These are phyloP conservation scores for Grifola frondosa DNA, from an alignment of 1,284 basidiomycete species.

Conservation along the genomic window DNA sequence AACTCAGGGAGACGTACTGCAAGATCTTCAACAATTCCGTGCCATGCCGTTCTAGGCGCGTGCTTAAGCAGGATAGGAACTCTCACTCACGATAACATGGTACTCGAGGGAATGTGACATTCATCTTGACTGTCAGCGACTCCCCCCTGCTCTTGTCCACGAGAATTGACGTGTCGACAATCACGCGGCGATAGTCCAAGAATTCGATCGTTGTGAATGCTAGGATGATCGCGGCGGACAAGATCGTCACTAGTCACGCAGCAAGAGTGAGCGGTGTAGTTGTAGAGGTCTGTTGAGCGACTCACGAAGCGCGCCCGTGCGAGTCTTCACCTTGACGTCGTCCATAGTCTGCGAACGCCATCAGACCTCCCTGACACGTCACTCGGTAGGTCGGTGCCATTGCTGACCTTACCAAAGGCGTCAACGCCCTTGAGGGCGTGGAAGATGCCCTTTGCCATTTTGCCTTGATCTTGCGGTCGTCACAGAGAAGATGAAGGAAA, in stretches of 20 bases:
- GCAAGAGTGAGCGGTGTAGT: neutral
- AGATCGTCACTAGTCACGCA: constrained; percentile 73
- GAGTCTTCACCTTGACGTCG: constrained; percentile 96
- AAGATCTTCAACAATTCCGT: neutral
- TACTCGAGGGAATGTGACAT: constrained; percentile 94
- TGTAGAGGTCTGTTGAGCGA: constrained; percentile 17
- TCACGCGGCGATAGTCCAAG: constrained; percentile 89
- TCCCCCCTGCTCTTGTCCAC: constrained; percentile 95
- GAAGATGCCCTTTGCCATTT: constrained; percentile 71
- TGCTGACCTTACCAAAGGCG: constrained; percentile 92
- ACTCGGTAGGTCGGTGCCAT: constrained; percentile 1
- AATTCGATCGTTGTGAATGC: constrained; percentile 93
- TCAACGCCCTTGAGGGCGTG: constrained; percentile 82
- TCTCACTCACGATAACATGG: constrained; percentile 88
- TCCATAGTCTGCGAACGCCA: constrained; percentile 77
- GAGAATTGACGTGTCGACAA: constrained; percentile 84
- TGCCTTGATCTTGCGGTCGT: constrained; percentile 10
- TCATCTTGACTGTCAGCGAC: constrained; percentile 88
- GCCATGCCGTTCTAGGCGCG: neutral
- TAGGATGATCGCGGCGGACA: constrained; percentile 90
- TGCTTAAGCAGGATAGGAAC: neutral
- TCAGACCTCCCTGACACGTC: constrained; percentile 13
- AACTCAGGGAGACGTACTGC: too few relatives aligned
- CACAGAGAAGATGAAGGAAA: constrained; percentile 22
- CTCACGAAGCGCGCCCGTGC: constrained; percentile 88